Evolutionary conservation across 306 rosid species (phyloP).

Genomic region (Malus domestica): DNA sequence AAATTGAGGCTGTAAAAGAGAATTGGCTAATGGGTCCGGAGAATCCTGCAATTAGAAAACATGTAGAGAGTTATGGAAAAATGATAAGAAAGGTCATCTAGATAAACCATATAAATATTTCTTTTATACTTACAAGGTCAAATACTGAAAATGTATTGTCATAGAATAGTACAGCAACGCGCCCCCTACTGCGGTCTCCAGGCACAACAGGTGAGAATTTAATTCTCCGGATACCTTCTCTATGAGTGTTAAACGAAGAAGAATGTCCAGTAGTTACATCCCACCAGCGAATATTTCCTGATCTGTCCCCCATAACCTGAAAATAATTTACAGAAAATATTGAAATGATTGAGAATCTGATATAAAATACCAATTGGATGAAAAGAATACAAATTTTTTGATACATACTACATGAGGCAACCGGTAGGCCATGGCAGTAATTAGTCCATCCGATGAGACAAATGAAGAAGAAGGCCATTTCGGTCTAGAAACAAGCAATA

Average conservation of each 20-base stretch:
- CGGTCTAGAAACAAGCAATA: slow-evolving; percentile 54
- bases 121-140: slow-evolving; percentile 70
- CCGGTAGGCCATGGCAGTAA: slow-evolving; percentile 98
- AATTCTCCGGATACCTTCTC: slow-evolving; percentile 89
- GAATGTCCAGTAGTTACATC: slow-evolving; percentile 90
- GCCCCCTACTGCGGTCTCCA: slow-evolving; percentile 90
- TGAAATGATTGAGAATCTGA: neutral
- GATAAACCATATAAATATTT: neutral
- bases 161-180: slow-evolving; percentile 84
- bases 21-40: slow-evolving; percentile 84
- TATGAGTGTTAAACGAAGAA: slow-evolving; percentile 89
- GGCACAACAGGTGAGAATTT: slow-evolving; percentile 83
- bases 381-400: slow-evolving; percentile 7
- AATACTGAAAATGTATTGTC: slow-evolving; percentile 90
- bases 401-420: slow-evolving; percentile 85
- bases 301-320: slow-evolving; percentile 99
- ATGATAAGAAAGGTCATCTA: neutral
- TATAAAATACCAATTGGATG: slow-evolving; percentile 4
- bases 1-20: slow-evolving; percentile 86
- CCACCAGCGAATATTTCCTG: slow-evolving; percentile 96
- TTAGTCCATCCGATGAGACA: slow-evolving; percentile 77
- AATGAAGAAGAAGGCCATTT: slow-evolving; percentile 97
- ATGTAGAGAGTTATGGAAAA: neutral
- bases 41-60: slow-evolving; percentile 60
- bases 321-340: slow-evolving; percentile 24